Percentiles rank a stretch among this genome's conserved stretches.
Conservation (phyloP, 169 alveolate genomes). For the Plasmodium vinckei region DNA sequence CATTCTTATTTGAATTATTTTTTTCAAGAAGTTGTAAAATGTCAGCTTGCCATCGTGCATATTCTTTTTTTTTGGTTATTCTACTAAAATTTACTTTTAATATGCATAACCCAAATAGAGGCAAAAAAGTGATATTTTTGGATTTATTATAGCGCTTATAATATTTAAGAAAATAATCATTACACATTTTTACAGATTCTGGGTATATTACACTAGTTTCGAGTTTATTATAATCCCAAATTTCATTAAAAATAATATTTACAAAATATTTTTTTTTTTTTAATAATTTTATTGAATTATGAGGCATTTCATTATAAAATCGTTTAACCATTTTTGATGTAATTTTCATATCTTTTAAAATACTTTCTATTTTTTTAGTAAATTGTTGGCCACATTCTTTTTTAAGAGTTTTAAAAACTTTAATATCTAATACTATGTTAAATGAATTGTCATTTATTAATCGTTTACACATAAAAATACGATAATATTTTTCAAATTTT, state of each 20-base stretch:
- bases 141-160: conserved; percentile 36
- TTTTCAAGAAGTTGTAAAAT: background rate
- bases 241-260: conserved; percentile 55
- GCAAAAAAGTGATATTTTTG: conserved; percentile 48
- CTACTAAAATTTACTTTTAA: conserved; percentile 42
- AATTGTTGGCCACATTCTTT: conserved; percentile 76
- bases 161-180: conserved; percentile 43
- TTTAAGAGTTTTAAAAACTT: conserved; percentile 69
- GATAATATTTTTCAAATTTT: conserved; percentile 66
- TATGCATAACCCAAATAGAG: conserved; percentile 53
- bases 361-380: conserved; percentile 74
- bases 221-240: conserved; percentile 49
- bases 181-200: conserved; percentile 32
- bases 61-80: conserved; percentile 1
- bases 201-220: conserved; percentile 52
- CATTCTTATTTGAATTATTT: background rate
- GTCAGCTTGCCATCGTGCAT: background rate
- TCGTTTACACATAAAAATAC: conserved; percentile 67
- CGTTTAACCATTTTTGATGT: conserved; percentile 34
- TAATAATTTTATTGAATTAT: conserved; percentile 13
- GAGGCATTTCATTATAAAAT: conserved; percentile 33
- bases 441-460: conserved; percentile 53
- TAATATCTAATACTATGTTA: conserved; percentile 53
- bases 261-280: conserved; percentile 38
- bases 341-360: conserved; percentile 57